phyloP scores from a whole-genome alignment of 305 asterid genomes.

The Fraxinus baroniana region DNA sequence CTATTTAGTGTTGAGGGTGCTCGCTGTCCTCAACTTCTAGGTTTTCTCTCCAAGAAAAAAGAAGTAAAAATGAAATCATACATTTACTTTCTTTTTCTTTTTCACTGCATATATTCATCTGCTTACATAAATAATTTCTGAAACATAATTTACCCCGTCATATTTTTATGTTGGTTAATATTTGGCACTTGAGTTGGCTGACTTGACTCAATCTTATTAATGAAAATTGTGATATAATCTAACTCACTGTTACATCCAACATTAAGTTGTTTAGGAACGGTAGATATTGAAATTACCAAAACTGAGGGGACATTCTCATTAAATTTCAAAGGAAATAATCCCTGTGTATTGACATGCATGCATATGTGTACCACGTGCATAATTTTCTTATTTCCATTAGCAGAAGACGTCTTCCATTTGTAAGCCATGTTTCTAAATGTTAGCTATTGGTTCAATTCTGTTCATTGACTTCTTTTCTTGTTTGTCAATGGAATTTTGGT shows the following conservation, averaged over 20 bases:
- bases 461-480: not conserved
- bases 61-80: not conserved
- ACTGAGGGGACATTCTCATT: not conserved
- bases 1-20: not conserved
- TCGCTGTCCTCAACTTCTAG: not conserved
- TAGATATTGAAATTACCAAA: not conserved
- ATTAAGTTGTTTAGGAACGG: not conserved
- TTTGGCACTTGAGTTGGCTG: not conserved
- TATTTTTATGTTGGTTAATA: not conserved
- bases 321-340: not conserved
- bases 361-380: not conserved
- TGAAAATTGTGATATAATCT: not conserved
- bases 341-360: not conserved
- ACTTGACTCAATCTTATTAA: not conserved
- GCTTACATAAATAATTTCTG: not conserved
- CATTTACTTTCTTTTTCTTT: not conserved
- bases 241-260: not conserved
- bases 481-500: not conserved
- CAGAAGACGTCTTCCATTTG: not conserved
- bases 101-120: not conserved
- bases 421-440: not conserved
- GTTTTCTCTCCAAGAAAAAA: not conserved
- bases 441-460: not conserved
- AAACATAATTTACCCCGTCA: not conserved
- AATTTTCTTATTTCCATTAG: not conserved